Base-by-base conservation (phyloP, 164 flowering plant species). In the Akebia trifoliata region DNA sequence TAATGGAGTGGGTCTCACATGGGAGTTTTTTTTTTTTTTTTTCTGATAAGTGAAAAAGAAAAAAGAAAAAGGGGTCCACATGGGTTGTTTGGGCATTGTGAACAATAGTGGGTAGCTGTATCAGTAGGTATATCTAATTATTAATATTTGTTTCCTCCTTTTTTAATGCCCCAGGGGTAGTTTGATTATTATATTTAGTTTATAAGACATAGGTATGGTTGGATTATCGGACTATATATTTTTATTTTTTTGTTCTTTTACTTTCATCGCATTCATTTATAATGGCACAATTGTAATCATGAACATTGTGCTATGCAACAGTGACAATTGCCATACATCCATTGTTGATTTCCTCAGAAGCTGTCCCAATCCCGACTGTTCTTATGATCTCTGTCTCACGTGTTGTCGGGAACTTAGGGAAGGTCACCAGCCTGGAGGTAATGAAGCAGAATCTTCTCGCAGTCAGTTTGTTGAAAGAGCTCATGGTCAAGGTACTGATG, bases 251-350 rank as follows among this genome's bases (percentile, higher is more conserved):
- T 8, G 5, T 17, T 24, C 12, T 24, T 22, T 25, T 40, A 7
- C 3, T 46, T 32, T 28, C 1, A 0, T 39, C 25, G 5, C 36
- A 11, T 34, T 15, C 17, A 29, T 29, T 24, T 17, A 47, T 14
- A 1, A 6, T 49, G 4, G 18, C n/a, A 25, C 12, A n/a, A 20
- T 40, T 57, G 10, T 42, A 36, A 52, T 20, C 30, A 31, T 50
- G 31, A 25, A 21, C n/a, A 48, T 21, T 66, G 31, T 30, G 26
- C 48, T 54, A 34, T 62, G 31, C 21, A 38, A 62, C 74, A 88
- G 94, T 39, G 83, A 84, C 70, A 81, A 86, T 51, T 89, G 91
- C 79, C 73, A 61, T 42, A 84, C 91, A 32, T 84, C 91, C 28
- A 86, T 89, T 54, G 81, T 80, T 39, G 74, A 84, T 67, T 81